Evolutionary conservation across 495 filamentous ascomycete genomes (phyloP).

Genomic region (Collariella sp.): DNA sequence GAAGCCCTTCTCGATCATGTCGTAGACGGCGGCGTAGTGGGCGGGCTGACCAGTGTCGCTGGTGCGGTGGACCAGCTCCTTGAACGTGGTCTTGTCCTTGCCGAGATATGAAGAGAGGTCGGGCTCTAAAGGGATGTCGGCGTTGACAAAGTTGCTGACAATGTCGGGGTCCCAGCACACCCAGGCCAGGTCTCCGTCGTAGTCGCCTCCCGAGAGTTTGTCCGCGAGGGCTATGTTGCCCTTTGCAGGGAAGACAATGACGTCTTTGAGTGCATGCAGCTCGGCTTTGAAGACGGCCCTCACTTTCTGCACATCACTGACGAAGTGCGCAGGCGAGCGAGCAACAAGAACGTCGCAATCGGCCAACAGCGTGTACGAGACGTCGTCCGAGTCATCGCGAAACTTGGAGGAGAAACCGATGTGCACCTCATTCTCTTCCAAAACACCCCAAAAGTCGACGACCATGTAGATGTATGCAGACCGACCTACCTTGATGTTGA

Average conservation of each 20-base stretch:
- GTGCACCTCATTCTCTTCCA: slow-evolving; percentile 70
- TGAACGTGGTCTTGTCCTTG: slow-evolving; percentile 48
- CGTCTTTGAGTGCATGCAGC: slow-evolving; percentile 69
- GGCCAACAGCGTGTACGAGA: slow-evolving; percentile 52
- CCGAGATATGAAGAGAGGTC: slow-evolving; percentile 48
- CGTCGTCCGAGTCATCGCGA: slow-evolving; percentile 40
- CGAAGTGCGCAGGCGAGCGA: slow-evolving; percentile 70
- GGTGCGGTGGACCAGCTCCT: slow-evolving; percentile 29
- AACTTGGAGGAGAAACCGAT: slow-evolving; percentile 68
- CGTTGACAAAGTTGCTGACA: slow-evolving; percentile 67
- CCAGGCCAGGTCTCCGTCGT: slow-evolving; percentile 88
- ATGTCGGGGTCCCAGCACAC: slow-evolving; percentile 80
- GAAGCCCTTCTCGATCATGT: slow-evolving; percentile 49
- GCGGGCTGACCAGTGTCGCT: not conserved
- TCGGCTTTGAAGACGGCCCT: slow-evolving; percentile 51
- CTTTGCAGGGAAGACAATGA: slow-evolving; percentile 73
- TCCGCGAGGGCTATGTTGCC: slow-evolving; percentile 64
- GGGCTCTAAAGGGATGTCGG: slow-evolving; percentile 44
- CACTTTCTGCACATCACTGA: slow-evolving; percentile 75
- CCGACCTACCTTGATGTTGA: slow-evolving; percentile 63
- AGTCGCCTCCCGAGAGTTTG: slow-evolving; percentile 86
- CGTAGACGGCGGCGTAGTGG: slow-evolving; percentile 18
- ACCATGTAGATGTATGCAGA: slow-evolving; percentile 76
- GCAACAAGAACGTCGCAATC: slow-evolving; percentile 74
- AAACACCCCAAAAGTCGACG: slow-evolving; percentile 62